A percentile compares a stretch with the other conserved stretches of the same genome.
These are phyloP conservation scores for Hyphodiscus sp. DNA, from an alignment of 2,329 filamentous ascomycete species.

Conservation along the genomic window DNA sequence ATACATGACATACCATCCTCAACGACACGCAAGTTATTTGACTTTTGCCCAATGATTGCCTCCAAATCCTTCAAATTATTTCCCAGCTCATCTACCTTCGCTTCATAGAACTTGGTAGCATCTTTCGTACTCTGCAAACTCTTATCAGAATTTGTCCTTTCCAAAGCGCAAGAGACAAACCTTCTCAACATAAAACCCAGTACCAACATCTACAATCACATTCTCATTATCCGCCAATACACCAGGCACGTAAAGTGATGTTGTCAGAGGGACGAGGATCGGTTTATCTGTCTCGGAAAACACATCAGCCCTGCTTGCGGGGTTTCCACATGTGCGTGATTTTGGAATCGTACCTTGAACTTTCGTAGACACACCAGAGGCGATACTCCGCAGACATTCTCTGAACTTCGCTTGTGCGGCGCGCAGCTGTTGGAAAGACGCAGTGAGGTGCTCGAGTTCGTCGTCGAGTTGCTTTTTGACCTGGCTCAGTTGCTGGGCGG, in stretches of 20 bases:
- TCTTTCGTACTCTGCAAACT: constrained; percentile 44
- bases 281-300: constrained; percentile 36
- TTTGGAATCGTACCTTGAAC: constrained; percentile 28
- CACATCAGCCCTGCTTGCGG: neutral
- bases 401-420: constrained; percentile 86
- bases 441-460: constrained; percentile 89
- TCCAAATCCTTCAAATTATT: constrained; percentile 62
- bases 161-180: constrained; percentile 32
- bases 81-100: constrained; percentile 60
- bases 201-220: constrained; percentile 88
- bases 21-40: constrained; percentile 74
- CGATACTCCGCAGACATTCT: constrained; percentile 78
- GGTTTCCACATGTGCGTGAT: neutral
- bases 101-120: constrained; percentile 60
- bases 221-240: constrained; percentile 66
- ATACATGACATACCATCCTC: constrained; percentile 63
- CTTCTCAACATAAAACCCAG: constrained; percentile 94
- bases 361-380: constrained; percentile 43
- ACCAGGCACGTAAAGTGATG: constrained; percentile 88
- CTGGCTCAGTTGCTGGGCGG: constrained; percentile 75
- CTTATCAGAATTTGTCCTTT: neutral
- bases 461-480: constrained; percentile 96
- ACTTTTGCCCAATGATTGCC: constrained; percentile 67
- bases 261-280: constrained; percentile 90
- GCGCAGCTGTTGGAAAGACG: constrained; percentile 83